Conservation (phyloP, 805 yeast species). For the Starmerella floricola region DNA sequence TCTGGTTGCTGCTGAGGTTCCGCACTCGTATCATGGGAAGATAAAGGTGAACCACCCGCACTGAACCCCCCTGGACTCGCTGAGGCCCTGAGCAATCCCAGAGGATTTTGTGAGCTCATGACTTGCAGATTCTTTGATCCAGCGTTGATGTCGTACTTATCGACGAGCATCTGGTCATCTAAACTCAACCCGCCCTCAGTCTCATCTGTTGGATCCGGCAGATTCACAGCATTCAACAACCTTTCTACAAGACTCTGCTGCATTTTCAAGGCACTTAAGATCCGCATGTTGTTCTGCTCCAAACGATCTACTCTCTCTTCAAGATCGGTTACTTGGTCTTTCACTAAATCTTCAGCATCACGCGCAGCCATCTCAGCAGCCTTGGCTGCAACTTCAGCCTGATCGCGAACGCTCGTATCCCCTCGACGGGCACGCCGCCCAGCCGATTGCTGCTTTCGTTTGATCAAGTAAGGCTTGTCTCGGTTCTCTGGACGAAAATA, state of each 20-base stretch:
- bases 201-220: not conserved
- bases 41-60: not conserved
- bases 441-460: conserved; percentile 41
- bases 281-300: conserved; percentile 16
- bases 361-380: conserved; percentile 20
- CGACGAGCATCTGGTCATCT: not conserved
- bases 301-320: conserved; percentile 14
- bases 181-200: not conserved
- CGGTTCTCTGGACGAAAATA: conserved; percentile 65
- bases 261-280: conserved; percentile 16
- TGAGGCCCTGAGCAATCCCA: no score
- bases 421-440: conserved; percentile 12
- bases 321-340: conserved; percentile 12
- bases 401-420: conserved; percentile 5
- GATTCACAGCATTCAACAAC: conserved; percentile 4
- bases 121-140: no score
- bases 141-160: not conserved
- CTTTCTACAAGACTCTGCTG: conserved; percentile 20
- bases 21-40: no score
- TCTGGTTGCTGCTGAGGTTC: no score
- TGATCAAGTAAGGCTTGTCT: conserved; percentile 74
- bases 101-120: no score
- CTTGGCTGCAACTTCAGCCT: conserved; percentile 21
- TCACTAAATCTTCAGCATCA: conserved; percentile 14
- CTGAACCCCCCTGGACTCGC: no score